Base-by-base conservation (phyloP, 1,284 basidiomycete species). In the Mycena sp. region DNA sequence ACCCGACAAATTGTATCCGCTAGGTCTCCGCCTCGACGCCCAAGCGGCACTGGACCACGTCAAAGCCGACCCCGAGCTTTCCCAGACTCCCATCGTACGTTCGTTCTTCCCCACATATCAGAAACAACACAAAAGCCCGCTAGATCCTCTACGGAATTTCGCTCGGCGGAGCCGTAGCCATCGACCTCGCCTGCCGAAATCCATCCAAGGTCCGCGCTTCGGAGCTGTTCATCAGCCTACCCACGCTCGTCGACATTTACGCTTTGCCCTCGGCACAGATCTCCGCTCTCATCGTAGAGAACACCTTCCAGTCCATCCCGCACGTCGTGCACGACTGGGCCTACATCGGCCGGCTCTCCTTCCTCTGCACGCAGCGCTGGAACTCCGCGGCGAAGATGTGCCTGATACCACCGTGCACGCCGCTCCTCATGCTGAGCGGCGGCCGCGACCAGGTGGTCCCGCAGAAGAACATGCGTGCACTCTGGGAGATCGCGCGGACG, bases 121-220 rank as follows among this genome's bases (percentile, higher is more conserved):
- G n/a, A n/a, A n/a, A n/a, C n/a, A n/a, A n/a, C n/a, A n/a, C n/a
- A n/a, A n/a, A n/a, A n/a, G n/a, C n/a, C n/a, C n/a, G n/a, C n/a
- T 57, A 82, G 81, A 72, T 82, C 21, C 29, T 81, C 9, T 79
- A 73, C 46, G 81, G 80, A 1, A 76, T 77, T 51, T 81, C 80
- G 1, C 70, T 82, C 2, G 81, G 81, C 14, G 81, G 81, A 2
- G 81, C 78, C 10, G 80, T 83, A 16, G 80, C 81, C 1, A 80
- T 81, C 48, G 77, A 81, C 63, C 75, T 81, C 19, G 74, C 77
- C 0, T 75, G 75, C 58, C 73, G 75, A 16, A 81, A 82, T 67
- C 63, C 76, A n/a, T n/a, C n/a, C n/a, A n/a, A n/a, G n/a, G n/a
- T n/a, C n/a, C n/a, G n/a, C 4, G 53, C 67, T 29, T 73, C 74